Base-by-base conservation (phyloP, 2,329 filamentous ascomycete species). In the Fusarium torreyae region DNA sequence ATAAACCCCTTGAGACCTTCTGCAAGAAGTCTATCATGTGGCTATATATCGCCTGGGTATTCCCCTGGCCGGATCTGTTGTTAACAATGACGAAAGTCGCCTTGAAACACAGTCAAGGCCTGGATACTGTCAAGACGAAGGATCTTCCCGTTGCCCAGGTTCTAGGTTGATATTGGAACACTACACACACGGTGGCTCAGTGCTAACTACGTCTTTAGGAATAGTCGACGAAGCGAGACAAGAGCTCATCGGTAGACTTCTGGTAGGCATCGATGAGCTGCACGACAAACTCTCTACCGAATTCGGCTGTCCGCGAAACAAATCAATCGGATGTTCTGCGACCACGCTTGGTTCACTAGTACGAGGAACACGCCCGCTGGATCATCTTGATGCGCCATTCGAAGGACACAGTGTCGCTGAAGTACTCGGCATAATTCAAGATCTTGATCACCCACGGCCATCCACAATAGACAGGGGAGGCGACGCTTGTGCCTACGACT, bases 251-350 rank as follows among this genome's bases (percentile, higher is more conserved):
- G 2, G 7, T 0, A 7, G 3, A 6, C 4, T 57, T 6, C 5
- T 57, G 0, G 1, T 0, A 2, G 10, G 2, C 0, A 9, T 63
- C 5, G 4, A 48, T 1, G 4, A 22, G 0, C 40, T 57, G 7
- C 34, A 28, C 1, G 0, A 8, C 11, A 18, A 1, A 10, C 26
- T 45, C 17, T 28, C 2, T 4, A 14, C 1, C 5, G 20, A 34
- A 7, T 0, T 2, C 0, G n/a, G 4, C 10, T 60, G 51, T 31
- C 10, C 10, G 13, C 26, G 26, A 13, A 31, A 5, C 28, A 31
- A 10, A 4, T 5, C 28, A 17, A 4, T 8, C 13, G 1, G 17
- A 7, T 64, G 61, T 10, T 13, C 28, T 13, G n/a, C 33, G 3
- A 11, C 9, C 3, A n/a, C 24, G 18, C 50, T 63, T 5, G 24